Evolutionary conservation across 495 filamentous ascomycete genomes (phyloP).

Genomic region (Penicillium fimorum): DNA sequence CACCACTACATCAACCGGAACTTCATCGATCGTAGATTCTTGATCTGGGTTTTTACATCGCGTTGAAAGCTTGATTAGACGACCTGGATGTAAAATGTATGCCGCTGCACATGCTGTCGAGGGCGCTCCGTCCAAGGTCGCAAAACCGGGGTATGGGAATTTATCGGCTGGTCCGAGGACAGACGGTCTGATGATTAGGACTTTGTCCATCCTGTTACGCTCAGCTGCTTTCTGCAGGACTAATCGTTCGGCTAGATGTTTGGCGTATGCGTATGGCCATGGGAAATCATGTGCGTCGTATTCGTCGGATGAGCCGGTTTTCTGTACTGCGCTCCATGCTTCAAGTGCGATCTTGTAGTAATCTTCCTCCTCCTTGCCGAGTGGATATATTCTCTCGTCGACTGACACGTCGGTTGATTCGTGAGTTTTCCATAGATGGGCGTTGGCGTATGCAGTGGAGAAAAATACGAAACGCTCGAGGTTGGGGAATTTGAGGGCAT

Average conservation of each 20-base stretch:
- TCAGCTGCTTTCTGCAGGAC: constrained; percentile 21
- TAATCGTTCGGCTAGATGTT: constrained; percentile 25
- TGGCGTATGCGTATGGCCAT: constrained; percentile 29
- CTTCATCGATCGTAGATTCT: constrained; percentile 32
- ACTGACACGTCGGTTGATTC: constrained; percentile 21
- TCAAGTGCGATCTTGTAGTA: constrained; percentile 14
- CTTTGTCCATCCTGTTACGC: constrained; percentile 19
- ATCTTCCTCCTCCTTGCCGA: constrained; percentile 14
- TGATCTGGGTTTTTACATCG: constrained; percentile 22
- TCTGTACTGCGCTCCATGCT: constrained; percentile 20
- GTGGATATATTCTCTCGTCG: constrained; percentile 22
- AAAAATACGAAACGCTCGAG: constrained; percentile 27
- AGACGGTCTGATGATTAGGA: constrained; percentile 29
- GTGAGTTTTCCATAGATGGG: constrained; percentile 23
- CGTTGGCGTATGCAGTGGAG: constrained; percentile 25
- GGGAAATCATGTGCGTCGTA: constrained; percentile 28
- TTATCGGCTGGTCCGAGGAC: constrained; percentile 27
- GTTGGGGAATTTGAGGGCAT: constrained; percentile 28
- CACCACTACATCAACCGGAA: constrained; percentile 36
- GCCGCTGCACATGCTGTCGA: constrained; percentile 27
- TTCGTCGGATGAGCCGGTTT: constrained; percentile 23
- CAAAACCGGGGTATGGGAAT: constrained; percentile 24
- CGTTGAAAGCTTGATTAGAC: constrained; percentile 19
- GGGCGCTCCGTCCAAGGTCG: constrained; percentile 18
- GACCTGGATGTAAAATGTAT: constrained; percentile 25